Percentiles rank a stretch among this genome's conserved stretches.
Conservation (phyloP, 495 filamentous ascomycete species). For the Neurospora sublineolata region DNA sequence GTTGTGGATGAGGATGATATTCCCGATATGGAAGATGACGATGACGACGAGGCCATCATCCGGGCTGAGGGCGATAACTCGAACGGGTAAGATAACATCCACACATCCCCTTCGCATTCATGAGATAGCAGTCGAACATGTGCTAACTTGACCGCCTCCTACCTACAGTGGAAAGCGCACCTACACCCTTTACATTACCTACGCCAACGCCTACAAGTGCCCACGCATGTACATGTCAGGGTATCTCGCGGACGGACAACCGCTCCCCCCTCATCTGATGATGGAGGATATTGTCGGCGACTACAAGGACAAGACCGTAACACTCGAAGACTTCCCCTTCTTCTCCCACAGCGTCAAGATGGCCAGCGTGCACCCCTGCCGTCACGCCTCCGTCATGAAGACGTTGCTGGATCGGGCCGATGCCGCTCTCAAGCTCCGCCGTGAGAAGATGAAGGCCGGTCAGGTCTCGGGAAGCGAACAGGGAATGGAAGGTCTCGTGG, state of each 20-base stretch:
- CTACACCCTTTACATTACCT: slow-evolving; percentile 96
- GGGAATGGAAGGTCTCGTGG: slow-evolving; percentile 45
- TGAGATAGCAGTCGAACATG: neutral
- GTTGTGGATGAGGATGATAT: slow-evolving; percentile 77
- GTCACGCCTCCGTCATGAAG: slow-evolving; percentile 96
- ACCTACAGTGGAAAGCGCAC: slow-evolving; percentile 62
- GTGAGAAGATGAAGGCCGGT: slow-evolving; percentile 60
- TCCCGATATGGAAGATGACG: slow-evolving; percentile 96
- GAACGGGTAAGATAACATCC: slow-evolving; percentile 52
- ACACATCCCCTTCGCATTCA: neutral
- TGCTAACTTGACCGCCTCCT: slow-evolving; percentile 3
- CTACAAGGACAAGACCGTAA: slow-evolving; percentile 99
- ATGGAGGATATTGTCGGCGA: slow-evolving; percentile 99
- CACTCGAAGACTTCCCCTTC: slow-evolving; percentile 93
- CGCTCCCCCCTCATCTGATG: slow-evolving; percentile 82
- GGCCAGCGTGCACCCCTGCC: slow-evolving; percentile 87
- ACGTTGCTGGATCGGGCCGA: slow-evolving; percentile 90
- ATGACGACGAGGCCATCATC: slow-evolving; percentile 96
- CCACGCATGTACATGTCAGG: slow-evolving; percentile 93
- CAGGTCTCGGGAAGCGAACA: slow-evolving; percentile 34
- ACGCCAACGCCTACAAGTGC: slow-evolving; percentile 91
- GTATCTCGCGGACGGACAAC: slow-evolving; percentile 68
- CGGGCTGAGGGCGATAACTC: slow-evolving; percentile 49
- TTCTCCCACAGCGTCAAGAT: slow-evolving; percentile 78
- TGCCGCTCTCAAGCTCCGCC: slow-evolving; percentile 77